Base-by-base conservation (phyloP, 2,329 filamentous ascomycete species). In the Colletotrichum sp. region DNA sequence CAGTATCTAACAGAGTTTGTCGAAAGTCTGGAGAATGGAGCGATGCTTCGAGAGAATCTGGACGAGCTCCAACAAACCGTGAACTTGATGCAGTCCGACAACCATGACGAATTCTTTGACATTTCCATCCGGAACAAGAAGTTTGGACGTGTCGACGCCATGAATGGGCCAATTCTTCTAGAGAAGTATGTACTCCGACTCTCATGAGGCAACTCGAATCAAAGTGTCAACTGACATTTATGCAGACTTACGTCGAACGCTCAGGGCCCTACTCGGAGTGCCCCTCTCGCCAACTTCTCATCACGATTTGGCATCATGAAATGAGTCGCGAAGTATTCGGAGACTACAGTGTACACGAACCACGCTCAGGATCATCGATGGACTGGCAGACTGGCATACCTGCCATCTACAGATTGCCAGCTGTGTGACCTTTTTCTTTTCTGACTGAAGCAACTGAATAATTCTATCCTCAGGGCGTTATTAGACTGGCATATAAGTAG, bases 71-170 rank as follows among this genome's bases (percentile, higher is more conserved):
- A 96, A 80, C 97, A 99, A 87, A 99, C 97, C 2, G 94, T 98
- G 63, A 92, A 94, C 76, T 89, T 99, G 30, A 94, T 99, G 90
- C 93, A 95, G 81, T 92, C 91, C 2, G 95, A 98, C 55, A 98
- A 98, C 80, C 92, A 95, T n/a, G 96, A 99, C 79, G 96, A 99
- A 84, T 99, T 98, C 85, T 99, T 97, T 83, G 97, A 99, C 82
- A 94, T 97, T 66, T 94, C 94, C 7, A 95, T 94, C 16, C 89
- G 96, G 69, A 98, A 98, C 86, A 96, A 95, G 87, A 98, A 98
- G 83, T 99, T 98, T 83, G 95, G 96, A 18, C 93, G 95, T 70
- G 98, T 99, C 39, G 95, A 99, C 85, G 94, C 95, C 69, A 89
- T 98, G 83, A 98, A 98, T 83, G 97, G 96, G 0, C 95, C 96